A percentile compares a stretch with the other conserved stretches of the same genome.
Conservation (phyloP, 257 asterid species). For the Fraxinus americana region DNA sequence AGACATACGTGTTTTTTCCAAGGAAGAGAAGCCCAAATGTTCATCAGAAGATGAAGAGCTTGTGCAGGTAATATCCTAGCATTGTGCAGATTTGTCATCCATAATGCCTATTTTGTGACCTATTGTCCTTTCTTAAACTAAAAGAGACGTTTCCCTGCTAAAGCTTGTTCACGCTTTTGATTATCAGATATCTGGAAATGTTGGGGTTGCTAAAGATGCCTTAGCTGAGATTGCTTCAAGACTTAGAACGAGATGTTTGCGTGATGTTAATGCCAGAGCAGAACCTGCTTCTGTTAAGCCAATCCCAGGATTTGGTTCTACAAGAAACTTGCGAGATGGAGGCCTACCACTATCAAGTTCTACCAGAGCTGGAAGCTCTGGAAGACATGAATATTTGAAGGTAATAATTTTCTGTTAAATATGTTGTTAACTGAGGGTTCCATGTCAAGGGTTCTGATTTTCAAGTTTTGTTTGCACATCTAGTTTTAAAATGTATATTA, state of each 20-base stretch:
- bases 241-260: slow-evolving; percentile 68
- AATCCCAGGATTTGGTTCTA: slow-evolving; percentile 50
- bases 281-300: slow-evolving; percentile 53
- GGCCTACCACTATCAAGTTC: slow-evolving; percentile 40
- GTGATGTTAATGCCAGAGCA: slow-evolving; percentile 51
- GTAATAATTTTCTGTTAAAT: slow-evolving; percentile 34
- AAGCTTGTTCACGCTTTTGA: slow-evolving; percentile 23
- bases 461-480: slow-evolving; percentile 17
- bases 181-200: slow-evolving; percentile 68
- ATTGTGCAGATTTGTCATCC: slow-evolving; percentile 4
- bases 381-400: slow-evolving; percentile 57
- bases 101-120: not conserved
- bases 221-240: slow-evolving; percentile 76
- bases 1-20: slow-evolving; percentile 74
- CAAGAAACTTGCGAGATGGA: slow-evolving; percentile 40
- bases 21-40: slow-evolving; percentile 72
- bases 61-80: slow-evolving; percentile 68
- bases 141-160: slow-evolving; percentile 9
- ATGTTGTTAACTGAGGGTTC: slow-evolving; percentile 7
- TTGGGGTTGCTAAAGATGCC: slow-evolving; percentile 74
- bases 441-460: not conserved
- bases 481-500: slow-evolving; percentile 1
- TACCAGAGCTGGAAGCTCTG: slow-evolving; percentile 47
- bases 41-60: slow-evolving; percentile 84
- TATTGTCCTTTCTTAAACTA: slow-evolving; percentile 8